Evolutionary conservation across 2,329 filamentous ascomycete species (phyloP).

Genomic region (Colletotrichum tabaci): DNA sequence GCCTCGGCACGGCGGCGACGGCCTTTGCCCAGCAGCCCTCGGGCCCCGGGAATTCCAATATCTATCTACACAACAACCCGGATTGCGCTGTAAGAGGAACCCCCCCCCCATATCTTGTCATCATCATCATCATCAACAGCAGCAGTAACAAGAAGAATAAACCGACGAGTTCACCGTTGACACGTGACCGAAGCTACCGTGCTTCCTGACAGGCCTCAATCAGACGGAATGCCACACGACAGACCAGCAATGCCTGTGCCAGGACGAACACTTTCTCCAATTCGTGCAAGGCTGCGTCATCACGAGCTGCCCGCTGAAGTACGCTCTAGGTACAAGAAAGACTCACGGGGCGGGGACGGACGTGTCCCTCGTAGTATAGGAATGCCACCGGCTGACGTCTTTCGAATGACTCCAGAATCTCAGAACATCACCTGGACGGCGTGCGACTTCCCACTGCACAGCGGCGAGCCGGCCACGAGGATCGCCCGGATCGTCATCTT

Average conservation of each 20-base stretch:
- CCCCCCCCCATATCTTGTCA: too few species aligned
- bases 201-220: conserved; percentile 9
- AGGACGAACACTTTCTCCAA: conserved; percentile 12
- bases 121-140: too few species aligned
- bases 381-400: background rate
- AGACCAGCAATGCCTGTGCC: conserved; percentile 30
- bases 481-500: conserved; percentile 5
- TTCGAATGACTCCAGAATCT: background rate
- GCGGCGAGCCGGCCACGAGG: background rate
- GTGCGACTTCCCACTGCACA: conserved; percentile 13
- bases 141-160: too few species aligned
- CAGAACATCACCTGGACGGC: conserved; percentile 32
- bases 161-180: background rate
- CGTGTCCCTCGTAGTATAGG: too few species aligned
- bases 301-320: conserved; percentile 21
- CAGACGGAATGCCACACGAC: conserved; percentile 14
- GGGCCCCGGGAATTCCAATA: background rate
- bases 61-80: conserved; percentile 25
- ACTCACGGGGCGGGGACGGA: background rate
- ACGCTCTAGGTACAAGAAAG: conserved; percentile 7
- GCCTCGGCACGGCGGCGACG: conserved; percentile 5
- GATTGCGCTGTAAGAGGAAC: conserved; percentile 23
- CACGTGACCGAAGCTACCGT: conserved; percentile 18
- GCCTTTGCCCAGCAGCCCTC: conserved; percentile 10
- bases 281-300: conserved; percentile 8